A percentile compares a stretch with the other conserved stretches of the same genome.
phyloP scores from a whole-genome alignment of 306 rosid genomes.

The Prunus davidiana region DNA sequence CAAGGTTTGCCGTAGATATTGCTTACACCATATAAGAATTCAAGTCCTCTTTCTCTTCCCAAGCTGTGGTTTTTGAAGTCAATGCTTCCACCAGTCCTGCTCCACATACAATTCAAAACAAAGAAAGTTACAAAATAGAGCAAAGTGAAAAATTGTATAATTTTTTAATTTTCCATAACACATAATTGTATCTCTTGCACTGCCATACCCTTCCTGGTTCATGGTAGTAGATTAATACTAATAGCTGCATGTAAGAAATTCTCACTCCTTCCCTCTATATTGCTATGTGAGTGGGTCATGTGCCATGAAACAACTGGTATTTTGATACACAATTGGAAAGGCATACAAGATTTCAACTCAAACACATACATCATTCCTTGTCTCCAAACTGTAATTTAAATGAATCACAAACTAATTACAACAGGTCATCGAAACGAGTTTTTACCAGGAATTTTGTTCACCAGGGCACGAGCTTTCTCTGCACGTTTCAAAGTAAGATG shows the following conservation, averaged over 20 bases:
- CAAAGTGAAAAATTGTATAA: too few species aligned
- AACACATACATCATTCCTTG: not conserved
- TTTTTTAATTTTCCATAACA: not conserved
- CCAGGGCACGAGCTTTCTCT: conserved; percentile 67
- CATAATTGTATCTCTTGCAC: not conserved
- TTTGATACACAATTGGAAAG: not conserved
- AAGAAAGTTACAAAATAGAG: not conserved
- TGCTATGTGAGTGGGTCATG: not conserved
- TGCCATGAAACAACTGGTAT: not conserved
- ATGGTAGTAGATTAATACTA: not conserved
- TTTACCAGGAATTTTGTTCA: conserved; percentile 66
- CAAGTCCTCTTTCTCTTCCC: conserved; percentile 66
- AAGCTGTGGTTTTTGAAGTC: conserved; percentile 51
- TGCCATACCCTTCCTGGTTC: not conserved
- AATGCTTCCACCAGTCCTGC: conserved; percentile 69
- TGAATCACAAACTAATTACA: not conserved
- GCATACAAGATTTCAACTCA: not conserved
- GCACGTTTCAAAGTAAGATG: conserved; percentile 74
- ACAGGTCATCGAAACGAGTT: not conserved
- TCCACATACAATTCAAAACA: conserved; percentile 8
- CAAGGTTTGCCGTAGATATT: not conserved
- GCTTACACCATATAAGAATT: conserved; percentile 68
- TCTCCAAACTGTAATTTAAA: not conserved
- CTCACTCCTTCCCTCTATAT: not conserved
- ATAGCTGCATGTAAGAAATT: not conserved